Evolutionary conservation across 192 early-diverging fungal species (phyloP).

Genomic region (Coemansia interrupta): DNA sequence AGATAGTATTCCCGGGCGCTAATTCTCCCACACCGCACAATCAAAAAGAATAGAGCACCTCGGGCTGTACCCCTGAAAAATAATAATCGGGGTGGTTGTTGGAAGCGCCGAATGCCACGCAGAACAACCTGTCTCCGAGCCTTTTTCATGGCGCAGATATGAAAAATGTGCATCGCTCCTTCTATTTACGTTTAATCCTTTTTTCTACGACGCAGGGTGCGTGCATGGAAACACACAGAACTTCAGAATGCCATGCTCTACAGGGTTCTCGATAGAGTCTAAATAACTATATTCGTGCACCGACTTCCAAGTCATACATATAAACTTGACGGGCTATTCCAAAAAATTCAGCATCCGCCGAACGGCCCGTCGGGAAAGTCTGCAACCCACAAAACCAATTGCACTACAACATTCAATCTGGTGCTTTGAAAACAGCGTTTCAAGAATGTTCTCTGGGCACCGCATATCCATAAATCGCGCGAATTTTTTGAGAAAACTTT

Average conservation of each 20-base stretch:
- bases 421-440: not conserved
- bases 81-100: too few species aligned
- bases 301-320: not conserved
- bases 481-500: too few species aligned
- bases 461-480: too few species aligned
- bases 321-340: not conserved
- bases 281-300: not conserved
- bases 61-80: too few species aligned
- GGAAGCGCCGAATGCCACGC: too few species aligned
- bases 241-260: not conserved
- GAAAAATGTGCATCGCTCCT: too few species aligned
- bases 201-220: conserved; percentile 3
- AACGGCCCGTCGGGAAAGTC: conserved; percentile 13
- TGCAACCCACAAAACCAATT: not conserved
- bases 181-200: not conserved
- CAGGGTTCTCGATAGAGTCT: not conserved
- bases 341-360: conserved; percentile 4
- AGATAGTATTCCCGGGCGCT: conserved; percentile 6
- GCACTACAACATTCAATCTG: not conserved
- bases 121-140: too few species aligned
- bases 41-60: too few species aligned
- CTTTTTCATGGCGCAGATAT: too few species aligned
- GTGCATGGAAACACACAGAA: too few species aligned
- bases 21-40: not conserved
- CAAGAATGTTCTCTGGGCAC: not conserved